A percentile compares a stretch with the other conserved stretches of the same genome.
phyloP scores from a whole-genome alignment of 495 filamentous ascomycete genomes.

The Achaetomiella virescens region DNA sequence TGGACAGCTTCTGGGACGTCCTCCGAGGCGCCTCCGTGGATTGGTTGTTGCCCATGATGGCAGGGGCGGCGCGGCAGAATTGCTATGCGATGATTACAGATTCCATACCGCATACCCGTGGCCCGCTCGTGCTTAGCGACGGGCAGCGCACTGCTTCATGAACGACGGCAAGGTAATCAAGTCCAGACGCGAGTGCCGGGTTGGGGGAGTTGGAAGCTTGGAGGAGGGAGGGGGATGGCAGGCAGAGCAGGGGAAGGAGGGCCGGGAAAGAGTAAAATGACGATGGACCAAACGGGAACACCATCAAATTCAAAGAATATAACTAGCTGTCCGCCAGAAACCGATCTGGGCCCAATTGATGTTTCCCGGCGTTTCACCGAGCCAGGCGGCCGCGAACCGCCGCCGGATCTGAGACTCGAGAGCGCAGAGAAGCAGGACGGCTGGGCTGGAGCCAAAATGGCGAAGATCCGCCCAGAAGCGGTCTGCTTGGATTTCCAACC shows the following conservation, averaged over 20 bases:
- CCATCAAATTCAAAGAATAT: neutral
- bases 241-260: neutral
- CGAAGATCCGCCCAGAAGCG: constrained; percentile 5
- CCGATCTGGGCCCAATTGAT: constrained; percentile 11
- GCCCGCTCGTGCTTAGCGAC: constrained; percentile 16
- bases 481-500: neutral
- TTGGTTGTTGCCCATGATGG: constrained; percentile 43
- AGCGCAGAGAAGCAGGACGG: constrained; percentile 1
- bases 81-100: constrained; percentile 36
- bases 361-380: constrained; percentile 11
- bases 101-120: constrained; percentile 35
- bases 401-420: constrained; percentile 16
- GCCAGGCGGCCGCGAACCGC: neutral
- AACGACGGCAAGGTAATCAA: constrained; percentile 19
- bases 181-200: constrained; percentile 14
- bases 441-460: neutral
- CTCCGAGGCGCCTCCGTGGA: constrained; percentile 38
- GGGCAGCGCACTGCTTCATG: constrained; percentile 21
- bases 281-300: neutral
- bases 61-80: constrained; percentile 24
- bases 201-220: constrained; percentile 1
- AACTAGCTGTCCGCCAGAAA: constrained; percentile 13
- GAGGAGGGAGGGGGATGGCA: neutral
- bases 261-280: neutral
- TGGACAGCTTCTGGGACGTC: constrained; percentile 42